phyloP scores from a whole-genome alignment of 2,329 filamentous ascomycete species.

The Dothidotthia symphoricarpi region DNA sequence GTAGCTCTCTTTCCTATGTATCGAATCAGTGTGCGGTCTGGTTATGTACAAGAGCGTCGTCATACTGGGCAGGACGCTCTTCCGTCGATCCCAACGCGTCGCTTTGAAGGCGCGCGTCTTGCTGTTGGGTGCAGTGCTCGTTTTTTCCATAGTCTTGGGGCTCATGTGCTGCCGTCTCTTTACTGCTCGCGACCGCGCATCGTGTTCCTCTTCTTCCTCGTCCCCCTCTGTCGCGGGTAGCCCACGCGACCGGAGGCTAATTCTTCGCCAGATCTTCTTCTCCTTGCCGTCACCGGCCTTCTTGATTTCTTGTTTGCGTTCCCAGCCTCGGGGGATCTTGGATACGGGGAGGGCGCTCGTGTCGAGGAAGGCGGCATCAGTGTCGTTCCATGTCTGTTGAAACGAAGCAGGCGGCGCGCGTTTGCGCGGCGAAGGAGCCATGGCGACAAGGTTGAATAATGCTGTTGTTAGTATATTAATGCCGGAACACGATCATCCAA shows the following conservation, averaged over 20 bases:
- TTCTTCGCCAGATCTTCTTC: conserved; percentile 51
- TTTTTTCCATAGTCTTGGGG: conserved; percentile 32
- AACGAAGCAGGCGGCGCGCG: conserved; percentile 27
- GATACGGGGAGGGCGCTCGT: conserved; percentile 44
- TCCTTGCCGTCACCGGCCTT: conserved; percentile 37
- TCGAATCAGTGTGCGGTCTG: conserved; percentile 9
- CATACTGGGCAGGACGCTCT: conserved; percentile 38
- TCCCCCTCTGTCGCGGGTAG: conserved; percentile 14
- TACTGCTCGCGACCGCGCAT: conserved; percentile 44
- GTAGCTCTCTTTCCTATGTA: conserved; percentile 28
- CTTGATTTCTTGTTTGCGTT: conserved; percentile 47
- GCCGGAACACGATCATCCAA: too few relatives aligned
- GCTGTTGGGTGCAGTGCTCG: conserved; percentile 14
- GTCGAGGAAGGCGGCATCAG: conserved; percentile 44
- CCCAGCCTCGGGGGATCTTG: conserved; percentile 50
- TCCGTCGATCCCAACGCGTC: conserved; percentile 40
- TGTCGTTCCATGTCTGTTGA: conserved; percentile 43
- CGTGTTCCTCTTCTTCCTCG: conserved; percentile 19
- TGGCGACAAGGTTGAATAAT: conserved; percentile 13
- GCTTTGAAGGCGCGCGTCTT: conserved; percentile 36
- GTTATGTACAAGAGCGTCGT: too few relatives aligned
- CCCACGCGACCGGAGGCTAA: conserved; percentile 32
- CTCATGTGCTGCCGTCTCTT: conserved; percentile 47
- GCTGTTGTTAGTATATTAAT: conserved; percentile 15
- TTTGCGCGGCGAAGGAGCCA: conserved; percentile 35